Evolutionary conservation across 2,329 filamentous ascomycete genomes (phyloP).

Genomic region (Talaromyces sp.): DNA sequence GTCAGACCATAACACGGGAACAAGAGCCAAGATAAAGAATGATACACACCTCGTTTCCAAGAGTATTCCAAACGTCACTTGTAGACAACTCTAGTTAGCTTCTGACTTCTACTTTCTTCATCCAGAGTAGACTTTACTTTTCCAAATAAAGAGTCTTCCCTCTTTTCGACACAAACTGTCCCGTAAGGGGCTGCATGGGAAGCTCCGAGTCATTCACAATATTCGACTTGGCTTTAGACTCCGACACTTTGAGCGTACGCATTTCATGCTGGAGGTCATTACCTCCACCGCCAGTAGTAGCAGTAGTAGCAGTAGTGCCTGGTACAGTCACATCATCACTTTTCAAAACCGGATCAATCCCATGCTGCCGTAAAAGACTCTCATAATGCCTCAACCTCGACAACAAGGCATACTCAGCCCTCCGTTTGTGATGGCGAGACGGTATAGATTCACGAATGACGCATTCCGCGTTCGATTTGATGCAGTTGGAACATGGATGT

Average conservation of each 20-base stretch:
- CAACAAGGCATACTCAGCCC: constrained; percentile 8
- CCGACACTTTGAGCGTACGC: background rate
- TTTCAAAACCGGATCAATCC: constrained; percentile 2
- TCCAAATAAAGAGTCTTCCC: constrained; percentile 12
- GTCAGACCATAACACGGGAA: background rate
- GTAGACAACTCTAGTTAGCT: background rate
- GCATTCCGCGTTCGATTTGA: constrained; percentile 52
- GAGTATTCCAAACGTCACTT: constrained; percentile 9
- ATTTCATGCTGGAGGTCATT: constrained; percentile 1
- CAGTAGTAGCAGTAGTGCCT: no score
- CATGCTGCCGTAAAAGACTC: constrained; percentile 7
- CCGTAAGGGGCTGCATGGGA: background rate
- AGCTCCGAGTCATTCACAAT: background rate
- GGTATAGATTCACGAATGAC: constrained; percentile 45
- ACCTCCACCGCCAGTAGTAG: background rate
- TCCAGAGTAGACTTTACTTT: background rate
- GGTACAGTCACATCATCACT: background rate
- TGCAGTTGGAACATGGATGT: constrained; percentile 46
- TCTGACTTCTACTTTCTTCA: background rate
- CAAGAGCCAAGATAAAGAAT: background rate
- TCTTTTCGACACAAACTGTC: constrained; percentile 11
- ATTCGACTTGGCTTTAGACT: background rate
- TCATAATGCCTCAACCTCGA: constrained; percentile 9
- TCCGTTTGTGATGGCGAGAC: constrained; percentile 11
- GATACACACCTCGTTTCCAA: constrained; percentile 6